phyloP scores from a whole-genome alignment of 2,329 filamentous ascomycete species.

The Alternaria brassicicola region DNA sequence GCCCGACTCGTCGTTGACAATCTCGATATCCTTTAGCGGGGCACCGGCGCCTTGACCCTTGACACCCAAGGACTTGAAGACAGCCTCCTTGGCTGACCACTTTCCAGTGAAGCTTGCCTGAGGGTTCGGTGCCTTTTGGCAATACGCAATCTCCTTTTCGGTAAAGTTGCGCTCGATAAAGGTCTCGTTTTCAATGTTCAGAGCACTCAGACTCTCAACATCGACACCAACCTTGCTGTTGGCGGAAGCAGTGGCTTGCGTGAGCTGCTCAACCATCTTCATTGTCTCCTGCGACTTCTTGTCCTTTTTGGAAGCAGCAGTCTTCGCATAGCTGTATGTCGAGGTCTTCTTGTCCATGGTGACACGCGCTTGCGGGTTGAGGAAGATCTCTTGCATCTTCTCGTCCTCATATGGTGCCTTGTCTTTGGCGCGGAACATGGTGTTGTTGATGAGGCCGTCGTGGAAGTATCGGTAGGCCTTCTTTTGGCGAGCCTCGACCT shows the following conservation, averaged over 20 bases:
- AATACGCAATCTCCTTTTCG: slow-evolving; percentile 81
- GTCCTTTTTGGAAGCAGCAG: slow-evolving; percentile 67
- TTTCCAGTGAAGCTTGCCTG: slow-evolving; percentile 92
- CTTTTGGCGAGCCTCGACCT: slow-evolving; percentile 94
- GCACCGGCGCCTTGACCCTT: slow-evolving; percentile 86
- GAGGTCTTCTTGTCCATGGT: slow-evolving; percentile 83
- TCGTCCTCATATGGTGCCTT: slow-evolving; percentile 88
- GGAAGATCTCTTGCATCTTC: slow-evolving; percentile 84
- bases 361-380: slow-evolving; percentile 92
- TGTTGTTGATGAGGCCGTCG: slow-evolving; percentile 97
- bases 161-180: slow-evolving; percentile 98
- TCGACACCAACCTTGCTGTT: slow-evolving; percentile 88
- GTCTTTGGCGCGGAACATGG: slow-evolving; percentile 93
- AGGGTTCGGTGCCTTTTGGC: slow-evolving; percentile 75
- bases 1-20: slow-evolving; percentile 78
- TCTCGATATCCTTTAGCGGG: slow-evolving; percentile 92
- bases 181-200: slow-evolving; percentile 93
- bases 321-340: slow-evolving; percentile 71
- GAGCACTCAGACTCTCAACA: slow-evolving; percentile 82
- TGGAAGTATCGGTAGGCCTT: slow-evolving; percentile 99
- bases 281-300: slow-evolving; percentile 66
- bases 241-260: slow-evolving; percentile 64
- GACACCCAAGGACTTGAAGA: slow-evolving; percentile 96
- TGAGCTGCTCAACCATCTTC: slow-evolving; percentile 78
- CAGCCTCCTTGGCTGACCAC: slow-evolving; percentile 97